Conservation (phyloP, 1,139 yeast species). For the Dujonia santamariae region DNA sequence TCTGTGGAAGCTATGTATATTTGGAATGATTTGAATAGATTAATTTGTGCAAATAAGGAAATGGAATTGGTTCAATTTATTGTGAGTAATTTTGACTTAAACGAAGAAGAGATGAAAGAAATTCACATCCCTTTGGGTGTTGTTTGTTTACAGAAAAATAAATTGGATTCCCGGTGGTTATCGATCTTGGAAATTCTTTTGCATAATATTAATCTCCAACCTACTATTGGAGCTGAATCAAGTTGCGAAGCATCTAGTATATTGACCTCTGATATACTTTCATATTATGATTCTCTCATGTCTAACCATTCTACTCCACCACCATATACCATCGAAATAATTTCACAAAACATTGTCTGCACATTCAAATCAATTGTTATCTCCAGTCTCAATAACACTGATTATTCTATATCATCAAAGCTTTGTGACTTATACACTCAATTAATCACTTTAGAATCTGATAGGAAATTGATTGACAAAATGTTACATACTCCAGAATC, state of each 20-base stretch:
- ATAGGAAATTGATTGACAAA: conserved; percentile 22
- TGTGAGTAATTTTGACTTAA: conserved; percentile 62
- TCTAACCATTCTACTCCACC: background rate
- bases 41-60: conserved; percentile 16
- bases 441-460: background rate
- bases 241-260: background rate
- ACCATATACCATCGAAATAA: background rate
- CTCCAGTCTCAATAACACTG: conserved; percentile 2
- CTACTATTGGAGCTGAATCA: background rate
- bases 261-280: background rate
- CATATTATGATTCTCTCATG: background rate
- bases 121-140: conserved; percentile 73
- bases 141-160: background rate
- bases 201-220: background rate
- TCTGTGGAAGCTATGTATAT: conserved; percentile 77
- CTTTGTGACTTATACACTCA: conserved; percentile 3
- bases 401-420: background rate
- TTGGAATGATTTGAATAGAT: conserved; percentile 61
- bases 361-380: background rate
- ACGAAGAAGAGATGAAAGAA: conserved; percentile 82
- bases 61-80: conserved; percentile 55
- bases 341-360: background rate
- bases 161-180: conserved; percentile 1
- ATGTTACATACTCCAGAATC: conserved; percentile 23
- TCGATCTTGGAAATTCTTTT: conserved; percentile 1